Percentiles rank a stretch among this genome's conserved stretches.
phyloP scores from a whole-genome alignment of 352 stramenopile genomes.

The Plasmopara muralis region DNA sequence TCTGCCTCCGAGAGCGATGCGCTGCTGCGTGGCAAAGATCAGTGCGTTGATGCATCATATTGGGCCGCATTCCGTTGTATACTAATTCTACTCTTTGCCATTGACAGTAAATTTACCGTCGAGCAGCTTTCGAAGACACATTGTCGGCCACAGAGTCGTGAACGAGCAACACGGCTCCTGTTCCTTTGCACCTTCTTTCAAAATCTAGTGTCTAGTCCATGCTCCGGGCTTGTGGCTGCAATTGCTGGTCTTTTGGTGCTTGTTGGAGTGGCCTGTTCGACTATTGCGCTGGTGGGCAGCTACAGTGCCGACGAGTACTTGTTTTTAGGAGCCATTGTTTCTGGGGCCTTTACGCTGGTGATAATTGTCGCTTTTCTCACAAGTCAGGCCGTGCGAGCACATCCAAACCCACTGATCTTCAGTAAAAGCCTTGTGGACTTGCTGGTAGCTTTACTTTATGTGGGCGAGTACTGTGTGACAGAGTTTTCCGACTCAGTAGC shows the following conservation, averaged over 20 bases:
- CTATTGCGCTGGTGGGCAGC: slow-evolving; percentile 22
- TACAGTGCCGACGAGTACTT: slow-evolving; percentile 55
- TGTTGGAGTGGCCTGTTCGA: slow-evolving; percentile 33
- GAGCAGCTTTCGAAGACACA: slow-evolving; percentile 32
- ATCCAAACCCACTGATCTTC: slow-evolving; percentile 83
- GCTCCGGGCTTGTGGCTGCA: slow-evolving; percentile 26
- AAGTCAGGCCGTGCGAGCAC: slow-evolving; percentile 46
- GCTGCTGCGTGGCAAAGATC: slow-evolving; percentile 23
- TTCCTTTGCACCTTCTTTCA: slow-evolving; percentile 22
- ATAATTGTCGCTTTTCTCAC: slow-evolving; percentile 66
- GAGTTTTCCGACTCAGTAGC: slow-evolving; percentile 49
- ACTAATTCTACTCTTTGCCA: neutral
- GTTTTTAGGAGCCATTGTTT: slow-evolving; percentile 67
- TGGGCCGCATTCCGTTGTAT: slow-evolving; percentile 4
- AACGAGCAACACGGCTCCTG: slow-evolving; percentile 6
- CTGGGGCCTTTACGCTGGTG: slow-evolving; percentile 57
- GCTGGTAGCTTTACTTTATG: slow-evolving; percentile 58
- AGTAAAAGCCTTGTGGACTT: slow-evolving; percentile 83
- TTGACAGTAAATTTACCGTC: slow-evolving; percentile 34
- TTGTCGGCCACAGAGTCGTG: slow-evolving; percentile 7
- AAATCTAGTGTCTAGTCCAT: slow-evolving; percentile 15
- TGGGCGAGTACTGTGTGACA: slow-evolving; percentile 69
- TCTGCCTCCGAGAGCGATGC: slow-evolving; percentile 22
- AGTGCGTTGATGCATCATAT: slow-evolving; percentile 20
- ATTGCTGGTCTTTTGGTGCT: slow-evolving; percentile 34